phyloP scores from a whole-genome alignment of 352 stramenopile genomes.

The Globisporangium orthogonon region DNA sequence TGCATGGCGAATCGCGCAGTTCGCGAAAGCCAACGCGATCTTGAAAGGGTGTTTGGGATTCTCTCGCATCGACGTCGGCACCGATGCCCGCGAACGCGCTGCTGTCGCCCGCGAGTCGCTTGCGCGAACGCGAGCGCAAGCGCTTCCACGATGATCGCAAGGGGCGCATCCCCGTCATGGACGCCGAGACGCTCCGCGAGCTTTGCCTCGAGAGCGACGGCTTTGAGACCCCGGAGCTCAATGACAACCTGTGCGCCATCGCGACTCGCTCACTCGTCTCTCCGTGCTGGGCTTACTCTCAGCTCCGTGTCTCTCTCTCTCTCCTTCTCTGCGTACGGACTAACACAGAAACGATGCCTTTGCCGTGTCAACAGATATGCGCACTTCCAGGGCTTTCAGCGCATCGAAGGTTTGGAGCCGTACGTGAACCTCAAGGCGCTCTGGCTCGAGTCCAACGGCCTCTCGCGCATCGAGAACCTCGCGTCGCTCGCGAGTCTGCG shows the following conservation, averaged over 20 bases:
- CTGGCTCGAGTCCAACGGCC: conserved; percentile 95
- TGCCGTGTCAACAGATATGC: conserved; percentile 58
- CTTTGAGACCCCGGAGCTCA: conserved; percentile 76
- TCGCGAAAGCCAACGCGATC: not conserved
- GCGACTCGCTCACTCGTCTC: no score
- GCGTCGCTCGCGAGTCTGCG: conserved; percentile 68
- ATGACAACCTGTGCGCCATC: conserved; percentile 77
- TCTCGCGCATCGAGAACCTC: conserved; percentile 83
- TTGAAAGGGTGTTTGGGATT: no score
- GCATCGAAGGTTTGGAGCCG: conserved; percentile 91
- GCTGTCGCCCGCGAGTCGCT: conserved; percentile 40
- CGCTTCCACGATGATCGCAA: conserved; percentile 59
- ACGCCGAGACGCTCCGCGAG: conserved; percentile 72
- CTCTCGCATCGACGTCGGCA: no score
- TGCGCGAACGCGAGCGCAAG: conserved; percentile 66
- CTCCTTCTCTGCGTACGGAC: not conserved
- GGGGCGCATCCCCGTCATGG: conserved; percentile 82
- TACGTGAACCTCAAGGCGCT: conserved; percentile 93
- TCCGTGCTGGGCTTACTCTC: not conserved
- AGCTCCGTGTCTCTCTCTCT: not conserved
- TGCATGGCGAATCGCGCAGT: no score
- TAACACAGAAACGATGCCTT: not conserved
- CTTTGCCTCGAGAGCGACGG: conserved; percentile 89
- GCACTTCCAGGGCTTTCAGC: conserved; percentile 93
- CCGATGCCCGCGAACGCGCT: conserved; percentile 34